phyloP scores from a whole-genome alignment of 2,329 filamentous ascomycete species.

The Remersonia thermophila region DNA sequence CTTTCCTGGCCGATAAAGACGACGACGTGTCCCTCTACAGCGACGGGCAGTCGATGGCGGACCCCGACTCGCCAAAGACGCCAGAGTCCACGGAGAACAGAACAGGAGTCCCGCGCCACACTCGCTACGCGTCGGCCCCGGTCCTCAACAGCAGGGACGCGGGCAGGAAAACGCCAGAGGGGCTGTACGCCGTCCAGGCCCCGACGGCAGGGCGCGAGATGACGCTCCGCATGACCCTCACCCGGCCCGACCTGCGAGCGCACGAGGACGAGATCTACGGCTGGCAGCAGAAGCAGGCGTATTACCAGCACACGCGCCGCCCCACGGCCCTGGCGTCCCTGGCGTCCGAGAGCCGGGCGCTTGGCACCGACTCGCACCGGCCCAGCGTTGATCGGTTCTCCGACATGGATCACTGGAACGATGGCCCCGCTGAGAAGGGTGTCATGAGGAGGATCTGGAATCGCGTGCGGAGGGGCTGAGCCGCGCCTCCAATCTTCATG shows the following conservation, averaged over 20 bases:
- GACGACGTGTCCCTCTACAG: conserved; percentile 45
- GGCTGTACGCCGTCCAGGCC: conserved; percentile 35
- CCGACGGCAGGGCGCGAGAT: conserved; percentile 63
- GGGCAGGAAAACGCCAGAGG: conserved; percentile 23
- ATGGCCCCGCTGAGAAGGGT: conserved; percentile 35
- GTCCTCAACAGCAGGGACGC: conserved; percentile 2
- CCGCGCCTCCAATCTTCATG: no score
- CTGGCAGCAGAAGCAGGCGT: conserved; percentile 45
- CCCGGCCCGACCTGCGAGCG: conserved; percentile 71
- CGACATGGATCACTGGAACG: conserved; percentile 40
- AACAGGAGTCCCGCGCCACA: conserved; percentile 9
- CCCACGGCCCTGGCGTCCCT: conserved; percentile 14
- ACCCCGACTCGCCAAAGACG: conserved; percentile 48
- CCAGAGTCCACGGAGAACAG: conserved; percentile 36
- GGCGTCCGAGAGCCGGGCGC: conserved; percentile 14
- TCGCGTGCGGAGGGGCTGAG: conserved; percentile 37
- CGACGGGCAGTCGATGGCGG: conserved; percentile 41
- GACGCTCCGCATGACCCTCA: conserved; percentile 93
- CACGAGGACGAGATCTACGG: conserved; percentile 61
- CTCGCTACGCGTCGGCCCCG: conserved; percentile 10
- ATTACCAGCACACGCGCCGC: conserved; percentile 14
- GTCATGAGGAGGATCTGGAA: conserved; percentile 55
- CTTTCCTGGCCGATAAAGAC: conserved; percentile 40
- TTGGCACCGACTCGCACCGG: conserved; percentile 29
- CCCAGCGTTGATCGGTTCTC: conserved; percentile 42